Base-by-base conservation (phyloP, 116 monocot species). In the Zostera marina region DNA sequence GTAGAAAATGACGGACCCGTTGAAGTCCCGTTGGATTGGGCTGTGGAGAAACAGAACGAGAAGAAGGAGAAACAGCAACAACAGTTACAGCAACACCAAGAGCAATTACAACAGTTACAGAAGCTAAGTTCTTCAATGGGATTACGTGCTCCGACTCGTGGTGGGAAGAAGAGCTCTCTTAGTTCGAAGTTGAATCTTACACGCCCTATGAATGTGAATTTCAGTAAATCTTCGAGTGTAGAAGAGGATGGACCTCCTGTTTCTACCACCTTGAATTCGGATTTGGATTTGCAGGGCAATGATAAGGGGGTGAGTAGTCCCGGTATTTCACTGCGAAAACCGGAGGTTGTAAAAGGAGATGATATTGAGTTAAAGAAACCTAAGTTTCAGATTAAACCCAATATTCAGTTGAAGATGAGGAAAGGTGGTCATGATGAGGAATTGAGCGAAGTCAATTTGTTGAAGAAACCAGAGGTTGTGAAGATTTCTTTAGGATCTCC, bases 381-480 rank as follows among this genome's bases (percentile, higher is more conserved):
- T 0, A 85, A 67, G 63, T 9, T 85, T 43, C 77, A 63, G 66
- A 62, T 80, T 14, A 76, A 78, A 56, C 79, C 85, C 3, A 88
- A 82, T 44, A 26, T 82, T 47, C 60, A 63, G 54, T 69, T 89
- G 68, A 88, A 88, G 71, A 82, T 74, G 75, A 74, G 76, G 65
- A 76, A 72, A 56, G 67, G 58, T 63, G 41, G 67, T 20, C 24
- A 54, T 8, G n/a, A 13, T 75, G 78, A 79, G 52, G 42, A 63
- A 46, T 55, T 62, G 10, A 70, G 60, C 58, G 79, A 88, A 63
- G 56, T 79, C 10, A 39, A 74, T 11, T 68, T 88, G 23, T 70
- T 83, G 32, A 84, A 82, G 65, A 94, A 82, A 73, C 94, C 94
- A 7, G 82, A 88, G 63, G 39, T 85, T 55, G 45, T 74, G 13